Evolutionary conservation across 805 yeast genomes (phyloP), one percentile per base, ranked within the genome.

Genomic region (Babjeviella inositovora): DNA sequence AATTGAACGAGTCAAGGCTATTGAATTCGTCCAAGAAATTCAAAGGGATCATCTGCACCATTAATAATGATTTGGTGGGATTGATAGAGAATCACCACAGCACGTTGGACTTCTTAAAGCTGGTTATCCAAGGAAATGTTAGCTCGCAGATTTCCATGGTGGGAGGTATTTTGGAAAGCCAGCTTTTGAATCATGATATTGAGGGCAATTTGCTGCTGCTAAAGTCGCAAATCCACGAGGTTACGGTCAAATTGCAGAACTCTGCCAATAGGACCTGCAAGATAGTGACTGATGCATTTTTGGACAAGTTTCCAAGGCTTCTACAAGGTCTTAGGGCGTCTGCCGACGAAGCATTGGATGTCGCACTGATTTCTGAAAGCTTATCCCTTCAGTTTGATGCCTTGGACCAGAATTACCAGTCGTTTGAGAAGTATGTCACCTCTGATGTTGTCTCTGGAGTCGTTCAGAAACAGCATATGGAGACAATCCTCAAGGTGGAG

Each of bases 1-100:
- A 32, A 22, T 25, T 35, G 7, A 22, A 41, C 25, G 59, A 56
- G 24, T 23, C 33, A 15, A 39, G 37, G 19, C 25, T 55, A 12
- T 33, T 45, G 17, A 31, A 35, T 6, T 40, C 51, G 2, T 49
- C 56, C 7, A 40, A 39, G 5, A 40, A 37, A 18, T 41, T 53
- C 27, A 47, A 43, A 25, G 27, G 35, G 0, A 29, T 49, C 3
- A 33, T 50, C n/a, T 38, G 38, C 13, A 28, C 36, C 4, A 38
- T 47, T 21, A 43, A 43, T 22, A 25, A 28, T 4, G 50, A 50
- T 17, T 22, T 50, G 8, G 15, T 25, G 5, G 28, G 27, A 6
- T 28, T 48, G 21, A 30, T 38, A 18, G 25, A 32, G 4, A 35
- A 32, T 3, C 29, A 43, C 1, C 43, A 37, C 17, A 14, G 23